Conservation (phyloP, 176 grass and related monocot genomes). For the Echinochloa phyllopogon region DNA sequence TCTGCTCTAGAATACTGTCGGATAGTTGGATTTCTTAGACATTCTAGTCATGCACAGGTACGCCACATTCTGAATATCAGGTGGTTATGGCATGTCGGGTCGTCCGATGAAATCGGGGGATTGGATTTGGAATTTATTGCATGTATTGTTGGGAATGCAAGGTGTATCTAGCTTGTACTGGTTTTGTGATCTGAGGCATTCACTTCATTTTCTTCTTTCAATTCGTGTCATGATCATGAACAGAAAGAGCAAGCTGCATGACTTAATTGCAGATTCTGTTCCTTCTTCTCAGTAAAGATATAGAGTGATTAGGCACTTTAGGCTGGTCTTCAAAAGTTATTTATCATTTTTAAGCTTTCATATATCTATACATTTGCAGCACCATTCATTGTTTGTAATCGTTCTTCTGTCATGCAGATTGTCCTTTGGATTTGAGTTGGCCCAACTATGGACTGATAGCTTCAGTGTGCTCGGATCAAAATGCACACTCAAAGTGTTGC, state of each 20-base stretch:
- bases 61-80: slow-evolving; percentile 14
- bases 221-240: not conserved
- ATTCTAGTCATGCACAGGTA: not conserved
- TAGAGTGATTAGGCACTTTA: not conserved
- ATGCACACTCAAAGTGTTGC: slow-evolving; percentile 73
- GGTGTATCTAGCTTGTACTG: slow-evolving; percentile 10
- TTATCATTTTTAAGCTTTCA: not conserved
- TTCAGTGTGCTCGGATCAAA: slow-evolving; percentile 76
- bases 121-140: slow-evolving; percentile 40
- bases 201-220: slow-evolving; percentile 19
- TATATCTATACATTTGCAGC: not conserved
- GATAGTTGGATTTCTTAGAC: not conserved
- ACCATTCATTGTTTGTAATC: not conserved
- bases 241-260: not conserved
- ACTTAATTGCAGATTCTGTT: not conserved
- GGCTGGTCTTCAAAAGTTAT: not conserved
- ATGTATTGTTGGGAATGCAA: not conserved
- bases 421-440: slow-evolving; percentile 91
- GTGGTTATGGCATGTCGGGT: not conserved
- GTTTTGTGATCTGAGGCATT: slow-evolving; percentile 18
- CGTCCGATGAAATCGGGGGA: not conserved
- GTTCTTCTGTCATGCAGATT: slow-evolving; percentile 58
- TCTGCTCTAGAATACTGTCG: not conserved
- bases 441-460: slow-evolving; percentile 69
- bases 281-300: not conserved